These are phyloP conservation scores for Alternaria gaisen DNA, from an alignment of 2,329 filamentous ascomycete species.

Conservation along the genomic window DNA sequence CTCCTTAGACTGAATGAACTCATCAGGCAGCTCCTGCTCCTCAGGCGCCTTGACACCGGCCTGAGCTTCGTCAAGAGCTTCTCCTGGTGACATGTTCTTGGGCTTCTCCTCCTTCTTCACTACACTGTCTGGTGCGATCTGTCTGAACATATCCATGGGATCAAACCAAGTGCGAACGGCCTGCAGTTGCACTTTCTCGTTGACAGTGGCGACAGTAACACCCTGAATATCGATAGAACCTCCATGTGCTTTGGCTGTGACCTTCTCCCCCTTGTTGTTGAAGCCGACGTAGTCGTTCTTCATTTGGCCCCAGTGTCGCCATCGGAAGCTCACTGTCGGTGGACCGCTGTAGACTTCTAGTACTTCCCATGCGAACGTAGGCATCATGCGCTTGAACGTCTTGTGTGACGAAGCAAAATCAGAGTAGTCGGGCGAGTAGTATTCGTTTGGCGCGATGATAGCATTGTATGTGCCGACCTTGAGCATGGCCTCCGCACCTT, in stretches of 20 bases:
- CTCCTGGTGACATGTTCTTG: constrained; percentile 42
- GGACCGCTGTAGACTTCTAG: constrained; percentile 73
- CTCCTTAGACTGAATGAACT: constrained; percentile 20
- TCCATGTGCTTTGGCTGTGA: constrained; percentile 69
- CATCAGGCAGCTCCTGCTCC: constrained; percentile 26
- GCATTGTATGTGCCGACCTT: constrained; percentile 75
- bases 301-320: constrained; percentile 75
- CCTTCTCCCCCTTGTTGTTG: constrained; percentile 70
- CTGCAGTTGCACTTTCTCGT: constrained; percentile 67
- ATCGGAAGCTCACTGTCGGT: constrained; percentile 68
- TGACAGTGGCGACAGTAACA: constrained; percentile 68
- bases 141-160: constrained; percentile 71
- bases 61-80: constrained; percentile 37
- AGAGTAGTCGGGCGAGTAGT: constrained; percentile 68
- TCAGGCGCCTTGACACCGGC: constrained; percentile 19
- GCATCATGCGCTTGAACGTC: constrained; percentile 78
- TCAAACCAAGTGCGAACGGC: constrained; percentile 72
- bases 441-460: constrained; percentile 69
- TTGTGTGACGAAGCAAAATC: constrained; percentile 73
- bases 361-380: constrained; percentile 75
- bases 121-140: constrained; percentile 64
- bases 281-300: constrained; percentile 71
- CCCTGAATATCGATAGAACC: constrained; percentile 70
- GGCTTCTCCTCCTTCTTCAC: constrained; percentile 56
- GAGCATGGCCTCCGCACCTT: constrained; percentile 70